A percentile compares a stretch with the other conserved stretches of the same genome.
phyloP scores from a whole-genome alignment of 257 asterid genomes.

The Ocimum tenuiflorum region DNA sequence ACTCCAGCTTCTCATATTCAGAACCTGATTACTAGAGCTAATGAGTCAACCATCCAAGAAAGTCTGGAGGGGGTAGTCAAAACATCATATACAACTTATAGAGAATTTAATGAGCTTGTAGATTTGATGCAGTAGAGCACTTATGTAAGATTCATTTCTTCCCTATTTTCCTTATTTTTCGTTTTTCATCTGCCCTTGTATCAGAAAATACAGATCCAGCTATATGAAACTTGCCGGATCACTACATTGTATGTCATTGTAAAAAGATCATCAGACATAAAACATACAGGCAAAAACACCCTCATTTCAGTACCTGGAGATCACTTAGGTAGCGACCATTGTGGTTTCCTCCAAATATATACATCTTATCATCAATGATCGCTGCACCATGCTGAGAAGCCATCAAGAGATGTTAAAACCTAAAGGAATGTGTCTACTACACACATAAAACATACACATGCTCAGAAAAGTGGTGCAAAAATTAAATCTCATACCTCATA shows the following conservation, averaged over 20 bases:
- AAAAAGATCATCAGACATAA: neutral
- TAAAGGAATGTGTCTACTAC: neutral
- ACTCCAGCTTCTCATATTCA: conserved; percentile 76
- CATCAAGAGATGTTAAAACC: conserved; percentile 18
- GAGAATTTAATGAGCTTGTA: conserved; percentile 3
- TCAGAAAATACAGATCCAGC: conserved; percentile 4
- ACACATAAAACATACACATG: neutral
- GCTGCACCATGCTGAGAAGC: conserved; percentile 87
- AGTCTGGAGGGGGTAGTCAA: neutral
- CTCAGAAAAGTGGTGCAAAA: conserved; percentile 4
- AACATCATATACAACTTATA: conserved; percentile 4
- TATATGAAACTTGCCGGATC: neutral
- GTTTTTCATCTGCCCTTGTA: neutral
- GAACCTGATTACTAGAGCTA: conserved; percentile 36
- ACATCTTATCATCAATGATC: conserved; percentile 78
- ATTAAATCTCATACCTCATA: conserved; percentile 51
- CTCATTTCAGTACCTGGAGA: conserved; percentile 68
- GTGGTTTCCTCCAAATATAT: conserved; percentile 89
- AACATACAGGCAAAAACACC: conserved; percentile 4
- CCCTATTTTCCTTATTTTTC: no score
- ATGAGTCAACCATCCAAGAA: conserved; percentile 1
- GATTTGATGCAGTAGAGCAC: neutral
- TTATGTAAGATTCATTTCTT: neutral
- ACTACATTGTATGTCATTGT: conserved; percentile 15
- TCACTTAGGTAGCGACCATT: conserved; percentile 92